Evolutionary conservation across 768 basidiomycete genomes (phyloP), one percentile per base, ranked within the genome.

Genomic region (Termitomyces eurrhizus): DNA sequence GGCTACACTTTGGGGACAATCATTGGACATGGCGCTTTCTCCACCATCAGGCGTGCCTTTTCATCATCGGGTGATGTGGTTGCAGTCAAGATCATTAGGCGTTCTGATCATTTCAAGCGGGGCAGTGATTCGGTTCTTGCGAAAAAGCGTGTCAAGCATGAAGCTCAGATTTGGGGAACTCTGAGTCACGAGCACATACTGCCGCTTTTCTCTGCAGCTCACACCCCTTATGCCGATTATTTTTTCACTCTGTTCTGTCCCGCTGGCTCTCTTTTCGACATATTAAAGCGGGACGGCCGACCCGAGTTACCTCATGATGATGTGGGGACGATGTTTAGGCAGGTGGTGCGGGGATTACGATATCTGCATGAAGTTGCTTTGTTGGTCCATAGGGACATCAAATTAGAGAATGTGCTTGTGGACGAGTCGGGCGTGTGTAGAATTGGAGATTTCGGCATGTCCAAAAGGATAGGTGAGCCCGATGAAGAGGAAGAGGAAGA

Each of bases 381-480:
- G 8, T 84, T 89, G 66, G 89, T 95, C 57, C 96, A 99, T 76
- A 84, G 94, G 66, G 97, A 99, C 75, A 78, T 99, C 72, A 99
- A 99, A 77, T 84, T 97, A 61, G 97, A 98, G 75, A 99, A 99
- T 76, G 86, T 98, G 52, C 84, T 98, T 46, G 87, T 95, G 56
- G 93, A 95, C 72, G 90, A 92, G 70, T 86, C 84, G 78, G 90
- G 92, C 58, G 81, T 87, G n/a, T 94, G 93, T 77, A 85, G 86
- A 69, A 88, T 96, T 36, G 78, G 79, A 48, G 93, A 95, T 75
- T 95, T 95, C 75, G 92, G 93, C 52, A 83, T 95, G 78, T 80
- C 91, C 21, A 80, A 82, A 68, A 78, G 78, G 59, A 85, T 93
- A 45, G 86, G 83, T 66, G 82, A 81, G 64, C 61, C 65, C 51